Percentiles rank a stretch among this genome's conserved stretches.
Conservation (phyloP, 371 early-diverging fungal species). For the Lichtheimia ramosa region DNA sequence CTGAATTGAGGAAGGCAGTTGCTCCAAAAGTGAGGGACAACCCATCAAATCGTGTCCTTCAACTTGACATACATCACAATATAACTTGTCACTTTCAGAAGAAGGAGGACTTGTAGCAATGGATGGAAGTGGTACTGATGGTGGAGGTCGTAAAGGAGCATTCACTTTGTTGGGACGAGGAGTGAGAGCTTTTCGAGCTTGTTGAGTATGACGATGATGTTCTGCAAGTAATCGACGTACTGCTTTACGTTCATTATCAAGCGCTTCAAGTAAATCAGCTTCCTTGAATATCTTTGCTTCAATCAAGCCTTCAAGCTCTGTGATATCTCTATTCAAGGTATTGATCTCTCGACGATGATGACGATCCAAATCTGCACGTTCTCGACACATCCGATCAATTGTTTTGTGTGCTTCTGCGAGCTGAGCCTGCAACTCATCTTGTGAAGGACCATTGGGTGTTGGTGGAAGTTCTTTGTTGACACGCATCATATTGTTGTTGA, state of each 20-base stretch:
- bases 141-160: too few species aligned
- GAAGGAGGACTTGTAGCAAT: not conserved
- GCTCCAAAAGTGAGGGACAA: constrained; percentile 35
- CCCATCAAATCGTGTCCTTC: constrained; percentile 56
- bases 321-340: constrained; percentile 57
- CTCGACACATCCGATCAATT: not conserved
- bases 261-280: constrained; percentile 58
- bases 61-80: constrained; percentile 63
- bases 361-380: constrained; percentile 29
- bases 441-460: not conserved
- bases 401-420: not conserved
- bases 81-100: constrained; percentile 18
- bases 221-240: constrained; percentile 47
- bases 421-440: constrained; percentile 14
- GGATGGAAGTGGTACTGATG: too few species aligned
- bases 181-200: too few species aligned
- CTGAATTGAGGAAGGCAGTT: not conserved
- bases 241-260: constrained; percentile 36
- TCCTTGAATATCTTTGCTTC: constrained; percentile 70
- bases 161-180: too few species aligned
- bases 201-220: constrained; percentile 14
- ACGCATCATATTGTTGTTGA: constrained; percentile 22
- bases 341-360: constrained; percentile 54
- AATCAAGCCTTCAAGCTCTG: constrained; percentile 58
- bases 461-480: not conserved